These are phyloP conservation scores for Alternaria sp. DNA, from an alignment of 2,329 filamentous ascomycete species.

Conservation along the genomic window DNA sequence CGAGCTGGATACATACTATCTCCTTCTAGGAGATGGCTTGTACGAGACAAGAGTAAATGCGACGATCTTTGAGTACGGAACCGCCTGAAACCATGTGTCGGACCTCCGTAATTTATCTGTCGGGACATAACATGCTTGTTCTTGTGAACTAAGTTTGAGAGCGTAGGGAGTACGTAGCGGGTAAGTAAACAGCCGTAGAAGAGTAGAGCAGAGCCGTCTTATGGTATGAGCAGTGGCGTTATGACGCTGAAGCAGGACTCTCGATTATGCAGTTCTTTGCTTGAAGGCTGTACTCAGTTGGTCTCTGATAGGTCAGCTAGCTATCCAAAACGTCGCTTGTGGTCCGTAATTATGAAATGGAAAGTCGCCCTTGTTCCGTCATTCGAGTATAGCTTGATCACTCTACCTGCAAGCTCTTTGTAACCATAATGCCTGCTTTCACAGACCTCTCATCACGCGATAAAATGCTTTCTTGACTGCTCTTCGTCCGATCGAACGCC, in stretches of 20 bases:
- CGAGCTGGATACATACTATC: slow-evolving; percentile 48
- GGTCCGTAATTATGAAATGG: too few species aligned
- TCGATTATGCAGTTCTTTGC: too few species aligned
- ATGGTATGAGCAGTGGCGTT: too few species aligned
- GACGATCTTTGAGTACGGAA: slow-evolving; percentile 54
- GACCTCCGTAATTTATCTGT: slow-evolving; percentile 52
- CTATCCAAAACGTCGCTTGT: too few species aligned
- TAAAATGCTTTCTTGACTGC: background rate
- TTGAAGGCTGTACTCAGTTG: too few species aligned
- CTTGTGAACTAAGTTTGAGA: too few species aligned
- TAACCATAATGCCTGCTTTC: background rate
- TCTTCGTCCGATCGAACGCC: background rate
- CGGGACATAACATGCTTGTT: slow-evolving; percentile 38
- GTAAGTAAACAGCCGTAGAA: too few species aligned
- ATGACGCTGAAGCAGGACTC: too few species aligned
- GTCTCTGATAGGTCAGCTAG: too few species aligned
- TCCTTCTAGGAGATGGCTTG: slow-evolving; percentile 16
- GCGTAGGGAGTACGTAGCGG: background rate
- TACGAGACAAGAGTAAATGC: slow-evolving; percentile 52
- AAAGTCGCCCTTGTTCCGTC: too few species aligned
- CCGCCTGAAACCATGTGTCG: slow-evolving; percentile 43
- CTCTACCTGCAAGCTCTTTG: background rate
- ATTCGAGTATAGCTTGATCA: background rate
- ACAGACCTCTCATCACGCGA: background rate
- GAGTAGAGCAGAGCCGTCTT: too few species aligned